Conservation (phyloP, 1,139 yeast genomes). For the Diutina catenulata region DNA sequence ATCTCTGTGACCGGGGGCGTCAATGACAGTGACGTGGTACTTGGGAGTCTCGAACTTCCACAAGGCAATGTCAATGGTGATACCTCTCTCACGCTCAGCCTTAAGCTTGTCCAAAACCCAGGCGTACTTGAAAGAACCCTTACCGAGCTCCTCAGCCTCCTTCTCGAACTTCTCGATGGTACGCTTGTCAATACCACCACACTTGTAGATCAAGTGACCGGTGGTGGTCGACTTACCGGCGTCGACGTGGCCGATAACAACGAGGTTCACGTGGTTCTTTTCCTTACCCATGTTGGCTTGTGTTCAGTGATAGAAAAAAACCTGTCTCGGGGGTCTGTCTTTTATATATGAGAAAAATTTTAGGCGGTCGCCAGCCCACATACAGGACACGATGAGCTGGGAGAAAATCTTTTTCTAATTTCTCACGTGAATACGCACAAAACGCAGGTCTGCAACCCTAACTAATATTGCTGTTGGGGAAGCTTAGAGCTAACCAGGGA, state of each 20-base stretch:
- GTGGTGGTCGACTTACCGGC: conserved; percentile 98
- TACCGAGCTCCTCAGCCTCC: conserved; percentile 97
- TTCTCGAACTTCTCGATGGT: conserved; percentile 97
- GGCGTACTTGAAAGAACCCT: conserved; percentile 98
- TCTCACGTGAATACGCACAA: no score
- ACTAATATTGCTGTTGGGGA: no score
- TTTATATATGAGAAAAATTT: no score
- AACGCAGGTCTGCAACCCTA: no score
- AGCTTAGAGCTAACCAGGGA: no score
- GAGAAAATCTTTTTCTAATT: no score
- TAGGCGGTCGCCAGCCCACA: no score
- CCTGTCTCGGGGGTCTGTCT: no score
- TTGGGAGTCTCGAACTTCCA: conserved; percentile 96
- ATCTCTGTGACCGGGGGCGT: conserved; percentile 96
- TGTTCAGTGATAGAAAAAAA: no score
- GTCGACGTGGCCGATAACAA: conserved; percentile 97
- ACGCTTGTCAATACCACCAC: conserved; percentile 91
- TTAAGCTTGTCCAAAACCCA: conserved; percentile 93
- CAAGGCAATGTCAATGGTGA: conserved; percentile 88
- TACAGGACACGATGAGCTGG: no score
- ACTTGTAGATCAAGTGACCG: conserved; percentile 97
- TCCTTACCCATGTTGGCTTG: conserved; percentile 57
- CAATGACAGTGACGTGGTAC: conserved; percentile 86
- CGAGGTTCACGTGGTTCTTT: conserved; percentile 97
- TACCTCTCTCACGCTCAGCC: conserved; percentile 98